Evolutionary conservation across 345 rosid species (phyloP).

Genomic region (Populus deltoides): DNA sequence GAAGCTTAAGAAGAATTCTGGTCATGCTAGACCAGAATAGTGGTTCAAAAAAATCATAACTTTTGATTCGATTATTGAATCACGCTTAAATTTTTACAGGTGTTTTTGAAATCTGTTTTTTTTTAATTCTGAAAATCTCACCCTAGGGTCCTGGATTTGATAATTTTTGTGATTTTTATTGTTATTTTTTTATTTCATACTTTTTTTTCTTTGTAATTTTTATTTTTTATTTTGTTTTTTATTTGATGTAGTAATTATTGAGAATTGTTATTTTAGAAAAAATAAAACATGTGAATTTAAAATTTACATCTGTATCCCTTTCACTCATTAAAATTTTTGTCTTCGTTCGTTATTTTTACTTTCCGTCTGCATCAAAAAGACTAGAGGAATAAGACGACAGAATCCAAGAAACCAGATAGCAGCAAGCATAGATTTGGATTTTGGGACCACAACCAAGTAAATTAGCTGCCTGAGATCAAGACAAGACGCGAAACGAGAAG

Average conservation of each 20-base stretch:
- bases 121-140: too few relatives aligned
- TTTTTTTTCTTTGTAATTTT: too few relatives aligned
- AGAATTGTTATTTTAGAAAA: too few relatives aligned
- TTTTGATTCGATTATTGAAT: too few relatives aligned
- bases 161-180: too few relatives aligned
- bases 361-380: neutral
- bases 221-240: too few relatives aligned
- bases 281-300: too few relatives aligned
- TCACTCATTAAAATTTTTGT: too few relatives aligned
- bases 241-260: too few relatives aligned
- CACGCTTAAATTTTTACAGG: fast-evolving
- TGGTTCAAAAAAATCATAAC: fast-evolving
- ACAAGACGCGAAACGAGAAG: slow-evolving; percentile 4
- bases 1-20: fast-evolving
- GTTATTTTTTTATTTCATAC: too few relatives aligned
- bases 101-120: fast-evolving
- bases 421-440: neutral
- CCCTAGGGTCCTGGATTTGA: fast-evolving
- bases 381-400: neutral
- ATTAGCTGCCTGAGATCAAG: slow-evolving; percentile 1
- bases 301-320: too few relatives aligned
- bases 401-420: neutral
- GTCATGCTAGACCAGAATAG: fast-evolving
- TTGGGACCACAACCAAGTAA: slow-evolving; percentile 2
- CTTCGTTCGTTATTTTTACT: too few relatives aligned